Evolutionary conservation across 768 basidiomycete species (phyloP).

Genomic region (Pleurotus citrinopileatus): DNA sequence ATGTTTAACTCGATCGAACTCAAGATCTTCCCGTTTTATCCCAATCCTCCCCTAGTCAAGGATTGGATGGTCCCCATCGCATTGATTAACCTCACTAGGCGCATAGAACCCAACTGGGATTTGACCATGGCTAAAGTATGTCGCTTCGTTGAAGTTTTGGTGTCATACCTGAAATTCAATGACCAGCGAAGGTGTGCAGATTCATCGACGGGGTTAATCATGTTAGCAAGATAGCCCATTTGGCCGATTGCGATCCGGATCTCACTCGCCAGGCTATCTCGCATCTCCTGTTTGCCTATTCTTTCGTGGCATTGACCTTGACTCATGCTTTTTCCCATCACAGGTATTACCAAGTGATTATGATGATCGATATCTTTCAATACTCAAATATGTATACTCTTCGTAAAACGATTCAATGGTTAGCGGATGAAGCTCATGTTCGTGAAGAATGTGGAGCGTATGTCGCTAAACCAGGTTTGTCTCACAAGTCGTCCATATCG

Average conservation of each 20-base stretch:
- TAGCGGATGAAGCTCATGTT: constrained; percentile 82
- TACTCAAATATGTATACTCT: constrained; percentile 97
- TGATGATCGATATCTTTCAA: constrained; percentile 97
- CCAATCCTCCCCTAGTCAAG: constrained; percentile 84
- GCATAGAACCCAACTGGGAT: constrained; percentile 94
- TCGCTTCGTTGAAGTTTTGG: too few relatives aligned
- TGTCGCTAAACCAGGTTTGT: constrained; percentile 71
- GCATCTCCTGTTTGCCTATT: constrained; percentile 74
- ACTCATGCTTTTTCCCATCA: constrained; percentile 11
- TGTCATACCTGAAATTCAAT: neutral
- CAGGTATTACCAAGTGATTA: constrained; percentile 94
- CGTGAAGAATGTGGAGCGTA: constrained; percentile 91
- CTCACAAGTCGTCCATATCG: neutral
- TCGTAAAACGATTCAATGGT: constrained; percentile 81
- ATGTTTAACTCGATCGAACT: constrained; percentile 92
- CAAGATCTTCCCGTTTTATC: constrained; percentile 95
- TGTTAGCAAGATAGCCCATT: constrained; percentile 84
- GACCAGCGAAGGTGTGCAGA: constrained; percentile 56
- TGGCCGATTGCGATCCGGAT: constrained; percentile 85
- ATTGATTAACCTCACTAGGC: constrained; percentile 75
- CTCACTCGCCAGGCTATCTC: constrained; percentile 85
- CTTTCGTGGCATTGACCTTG: neutral
- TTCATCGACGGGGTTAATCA: constrained; percentile 91
- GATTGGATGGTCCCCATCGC: constrained; percentile 97
- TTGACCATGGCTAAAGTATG: constrained; percentile 84